Evolutionary conservation across 495 filamentous ascomycete species (phyloP).

Genomic region (Jackrogersella multiformis): DNA sequence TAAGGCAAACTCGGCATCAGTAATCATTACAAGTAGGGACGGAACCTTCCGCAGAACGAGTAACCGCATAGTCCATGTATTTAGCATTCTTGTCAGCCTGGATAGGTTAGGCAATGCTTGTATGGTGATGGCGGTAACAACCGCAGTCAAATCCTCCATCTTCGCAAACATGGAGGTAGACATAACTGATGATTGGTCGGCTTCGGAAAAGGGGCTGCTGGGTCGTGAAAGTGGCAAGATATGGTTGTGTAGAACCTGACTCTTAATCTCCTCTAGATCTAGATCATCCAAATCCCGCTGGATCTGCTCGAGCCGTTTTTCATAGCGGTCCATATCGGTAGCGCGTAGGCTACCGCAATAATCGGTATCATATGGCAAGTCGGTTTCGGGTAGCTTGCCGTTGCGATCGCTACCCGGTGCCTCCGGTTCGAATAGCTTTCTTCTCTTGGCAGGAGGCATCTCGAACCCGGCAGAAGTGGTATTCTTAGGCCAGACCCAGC

Average conservation of each 20-base stretch:
- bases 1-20: conserved; percentile 68
- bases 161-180: conserved; percentile 60
- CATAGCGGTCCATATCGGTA: conserved; percentile 69
- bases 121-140: conserved; percentile 87
- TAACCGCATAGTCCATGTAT: conserved; percentile 79
- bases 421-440: conserved; percentile 43
- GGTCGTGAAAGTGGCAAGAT: conserved; percentile 64
- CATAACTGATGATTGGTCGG: conserved; percentile 45
- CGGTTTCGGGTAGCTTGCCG: conserved; percentile 18
- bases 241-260: conserved; percentile 83
- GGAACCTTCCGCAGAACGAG: conserved; percentile 77
- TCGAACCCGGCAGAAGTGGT: conserved; percentile 66
- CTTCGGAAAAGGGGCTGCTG: conserved; percentile 60
- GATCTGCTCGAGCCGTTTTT: conserved; percentile 80
- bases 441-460: conserved; percentile 56
- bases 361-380: conserved; percentile 43
- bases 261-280: conserved; percentile 89
- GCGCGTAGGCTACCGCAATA: conserved; percentile 77
- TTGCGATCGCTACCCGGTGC: conserved; percentile 2
- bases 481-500: conserved; percentile 76
- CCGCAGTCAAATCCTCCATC: conserved; percentile 86
- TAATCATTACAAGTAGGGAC: conserved; percentile 71
- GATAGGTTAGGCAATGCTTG: conserved; percentile 86
- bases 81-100: conserved; percentile 71
- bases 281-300: conserved; percentile 77